Evolutionary conservation across 208 protist genomes (phyloP), one percentile per base, ranked within the genome.

Genomic region (Leishmania tarentolae): DNA sequence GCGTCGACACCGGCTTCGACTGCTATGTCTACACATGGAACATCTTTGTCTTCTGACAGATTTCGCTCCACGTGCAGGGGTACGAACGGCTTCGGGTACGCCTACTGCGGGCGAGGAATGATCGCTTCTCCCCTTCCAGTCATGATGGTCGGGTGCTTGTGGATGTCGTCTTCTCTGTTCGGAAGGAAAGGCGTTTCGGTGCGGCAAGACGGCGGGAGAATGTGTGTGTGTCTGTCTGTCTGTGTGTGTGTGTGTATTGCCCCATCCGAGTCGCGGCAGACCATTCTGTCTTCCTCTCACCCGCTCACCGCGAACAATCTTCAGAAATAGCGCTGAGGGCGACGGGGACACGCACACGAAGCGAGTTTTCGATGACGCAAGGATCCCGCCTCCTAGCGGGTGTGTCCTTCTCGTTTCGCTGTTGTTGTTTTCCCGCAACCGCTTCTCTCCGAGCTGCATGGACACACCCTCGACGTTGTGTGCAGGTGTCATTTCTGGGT

Each of bases 1-100:
- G 87, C 81, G 86, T 88, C n/a, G 90, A 94, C 50, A 87, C 83
- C 8, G 92, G 91, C n/a, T 94, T 94, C 70, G 92, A 90, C 47
- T 93, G 88, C 70, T 81, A 84, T 68, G 83, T 84, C 3, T 97
- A 92, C 80, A 87, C 93, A 53, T 97, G 93, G 93, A 97, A 97
- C 71, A 91, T 97, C n/a, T 97, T 97, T 84, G 86, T 95, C 11
- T 90, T 92, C 72, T 92, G 44, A 71, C 31, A 46, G 4, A 1
- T 31, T 28, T 31, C 15, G 3, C 46, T 56, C 46, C 19, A 46
- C 24, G 70, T 47, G 46, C 24, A 24, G 35, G n/a, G 65, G 21
- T 31, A 63, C 57, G 28, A 63, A 31, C 57, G 28, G 24, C n/a
- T 28, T 28, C 61, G 31, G 31, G 31, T 13, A 13, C 40, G 61